Evolutionary conservation across 805 yeast genomes (phyloP).

Genomic region (Candida glaebosa): DNA sequence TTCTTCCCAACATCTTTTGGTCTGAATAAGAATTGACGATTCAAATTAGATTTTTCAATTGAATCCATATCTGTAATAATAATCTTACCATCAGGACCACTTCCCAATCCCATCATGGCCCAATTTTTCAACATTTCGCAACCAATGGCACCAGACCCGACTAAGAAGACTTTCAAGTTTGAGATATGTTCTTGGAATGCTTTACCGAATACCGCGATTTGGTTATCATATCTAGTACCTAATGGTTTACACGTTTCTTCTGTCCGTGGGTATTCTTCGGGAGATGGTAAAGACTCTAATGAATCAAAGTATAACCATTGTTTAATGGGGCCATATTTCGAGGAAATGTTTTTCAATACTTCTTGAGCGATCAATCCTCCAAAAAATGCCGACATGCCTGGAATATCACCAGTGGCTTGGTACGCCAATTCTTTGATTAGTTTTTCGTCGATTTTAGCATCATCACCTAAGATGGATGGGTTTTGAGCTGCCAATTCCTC

Average conservation of each 20-base stretch:
- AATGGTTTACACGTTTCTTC: slow-evolving; percentile 72
- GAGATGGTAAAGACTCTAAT: slow-evolving; percentile 78
- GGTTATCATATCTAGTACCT: slow-evolving; percentile 87
- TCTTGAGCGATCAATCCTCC: slow-evolving; percentile 98
- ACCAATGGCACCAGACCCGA: slow-evolving; percentile 98
- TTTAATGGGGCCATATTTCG: slow-evolving; percentile 89
- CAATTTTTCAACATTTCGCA: slow-evolving; percentile 98
- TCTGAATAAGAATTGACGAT: slow-evolving; percentile 94
- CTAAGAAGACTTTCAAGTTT: slow-evolving; percentile 81
- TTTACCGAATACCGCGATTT: slow-evolving; percentile 89
- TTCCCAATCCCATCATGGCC: slow-evolving; percentile 95
- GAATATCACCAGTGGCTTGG: slow-evolving; percentile 90
- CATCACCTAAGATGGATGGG: slow-evolving; percentile 57
- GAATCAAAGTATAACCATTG: slow-evolving; percentile 95
- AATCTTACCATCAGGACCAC: slow-evolving; percentile 86
- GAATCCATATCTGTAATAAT: slow-evolving; percentile 89
- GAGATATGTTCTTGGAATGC: slow-evolving; percentile 70
- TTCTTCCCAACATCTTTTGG: slow-evolving; percentile 90
- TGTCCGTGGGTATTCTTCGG: slow-evolving; percentile 54
- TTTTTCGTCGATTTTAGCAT: slow-evolving; percentile 53
- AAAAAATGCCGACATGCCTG: slow-evolving; percentile 81
- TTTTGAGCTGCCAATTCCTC: slow-evolving; percentile 54
- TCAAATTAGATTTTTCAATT: slow-evolving; percentile 92
- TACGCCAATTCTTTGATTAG: slow-evolving; percentile 69
- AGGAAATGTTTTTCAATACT: slow-evolving; percentile 90